Evolutionary conservation across 106 monocot genomes (phyloP), one percentile per base, ranked within the genome.

Genomic region (Allium cepa): DNA sequence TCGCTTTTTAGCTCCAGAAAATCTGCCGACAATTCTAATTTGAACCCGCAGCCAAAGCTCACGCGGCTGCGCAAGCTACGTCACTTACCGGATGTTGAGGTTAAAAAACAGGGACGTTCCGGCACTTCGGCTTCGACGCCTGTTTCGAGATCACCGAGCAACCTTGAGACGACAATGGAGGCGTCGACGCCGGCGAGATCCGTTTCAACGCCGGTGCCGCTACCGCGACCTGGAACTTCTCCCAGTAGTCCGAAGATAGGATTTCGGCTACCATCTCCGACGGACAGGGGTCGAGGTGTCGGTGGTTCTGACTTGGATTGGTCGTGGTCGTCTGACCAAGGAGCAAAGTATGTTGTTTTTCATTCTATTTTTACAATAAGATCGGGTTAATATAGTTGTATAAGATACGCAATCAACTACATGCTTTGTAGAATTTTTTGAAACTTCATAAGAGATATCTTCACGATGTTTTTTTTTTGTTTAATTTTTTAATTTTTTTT

Each of bases 51-150:
- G 22, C 78, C 69, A 7, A 71, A 65, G 16, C 78, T 85, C 69
- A 81, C 75, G 8, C 78, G 85, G 10, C 71, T 48, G 59, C 78
- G 69, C n/a, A 80, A 77, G 73, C 74, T 80, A 53, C 76, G 84
- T 18, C 77, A 78, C 70, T 47, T 71, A 47, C 18, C 49, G 26
- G 15, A 64, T 28, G 49, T 64, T 16, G 48, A 48, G 16, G 64
- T 48, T 16, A 16, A 16, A 13, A 16, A 16, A 56, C 11, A 16
- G 16, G 56, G 56, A 56, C 56, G 56, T 13, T 56, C 56, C 14
- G 16, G 4, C 3, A 4, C 56, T 11, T 56, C 11, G 14, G 56
- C 56, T 11, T 56, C 56, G 56, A 56, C 56, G 56, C 56, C 56
- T 11, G 56, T 56, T 56, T 56, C 56, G 8, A 56, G 56, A 16